Base-by-base conservation (phyloP, 768 basidiomycete species). In the Suillus spraguei region DNA sequence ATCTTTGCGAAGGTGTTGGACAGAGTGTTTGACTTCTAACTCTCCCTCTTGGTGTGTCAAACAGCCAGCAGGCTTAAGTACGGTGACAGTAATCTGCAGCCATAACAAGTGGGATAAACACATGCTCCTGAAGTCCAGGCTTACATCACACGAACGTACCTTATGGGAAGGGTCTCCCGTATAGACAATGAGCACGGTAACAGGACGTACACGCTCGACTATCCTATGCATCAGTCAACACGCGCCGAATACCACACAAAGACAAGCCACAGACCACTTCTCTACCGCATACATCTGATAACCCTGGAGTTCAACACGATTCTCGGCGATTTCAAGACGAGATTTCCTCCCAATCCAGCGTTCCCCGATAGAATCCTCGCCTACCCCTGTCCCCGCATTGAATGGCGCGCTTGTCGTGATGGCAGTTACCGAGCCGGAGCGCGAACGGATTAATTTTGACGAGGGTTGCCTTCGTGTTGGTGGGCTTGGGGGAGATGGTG, bases 241-340 rank as follows among this genome's bases (percentile, higher is more conserved):
- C 36, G 17, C 4, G 22, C 49, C 20, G 10, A 59, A 44, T 8
- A 6, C 24, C 9, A 17, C 24, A 35, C 32, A 38, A 55, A 38
- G n/a, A 47, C 36, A 59, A 54, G 52, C 50, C 54, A 65, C 22
- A n/a, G 39, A 47, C 91, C 92, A 94, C 74, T 90, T 90, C 79
- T 94, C 90, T 10, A 95, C 93, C 0, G 91, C 92, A 71, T 94
- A 95, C 62, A 94, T 81, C 76, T 94, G 92, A 76, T 87, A 92
- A 1, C 88, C 88, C 22, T 79, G 65, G 56, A 76, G 70, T 52
- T 85, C 76, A 53, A 87, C 67, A 20, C 76, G 74, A 39, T 83
- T 80, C 42, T 82, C 77, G 9, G 80, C 80, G 61, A 85, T 74
- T 68, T 83, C 81, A 65, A 88, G 85, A 56, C 75, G 78, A 55